Evolutionary conservation across 2,329 filamentous ascomycete genomes (phyloP).

Genomic region (Emmonsiellopsis sp.): DNA sequence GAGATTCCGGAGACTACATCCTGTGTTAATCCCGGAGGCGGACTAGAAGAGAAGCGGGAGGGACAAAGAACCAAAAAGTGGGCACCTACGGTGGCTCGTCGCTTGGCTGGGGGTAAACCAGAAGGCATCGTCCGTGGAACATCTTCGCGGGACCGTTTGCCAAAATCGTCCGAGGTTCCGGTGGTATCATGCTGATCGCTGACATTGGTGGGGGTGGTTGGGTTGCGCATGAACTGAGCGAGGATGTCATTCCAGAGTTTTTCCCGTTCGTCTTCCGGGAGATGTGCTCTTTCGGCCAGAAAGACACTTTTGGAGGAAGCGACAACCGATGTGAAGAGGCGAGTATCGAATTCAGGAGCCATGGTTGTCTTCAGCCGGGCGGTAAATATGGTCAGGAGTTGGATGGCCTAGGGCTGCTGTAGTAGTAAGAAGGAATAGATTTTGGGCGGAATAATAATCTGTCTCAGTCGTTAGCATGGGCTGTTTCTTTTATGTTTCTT

Average conservation of each 20-base stretch:
- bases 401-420: background rate
- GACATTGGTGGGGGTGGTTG: conserved; percentile 15
- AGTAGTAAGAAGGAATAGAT: background rate
- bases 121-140: conserved; percentile 31
- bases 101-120: conserved; percentile 32
- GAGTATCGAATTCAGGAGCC: conserved; percentile 27
- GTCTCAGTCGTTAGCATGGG: background rate
- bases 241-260: conserved; percentile 32
- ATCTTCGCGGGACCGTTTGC: conserved; percentile 36
- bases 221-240: conserved; percentile 28
- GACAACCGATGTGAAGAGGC: conserved; percentile 33
- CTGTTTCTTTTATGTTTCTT: no score
- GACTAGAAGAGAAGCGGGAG: conserved; percentile 13
- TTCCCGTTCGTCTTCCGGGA: conserved; percentile 32
- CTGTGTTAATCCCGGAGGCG: conserved; percentile 32
- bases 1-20: conserved; percentile 32
- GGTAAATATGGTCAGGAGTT: no score
- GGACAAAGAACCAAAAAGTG: conserved; percentile 27
- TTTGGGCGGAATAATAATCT: background rate
- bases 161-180: conserved; percentile 24
- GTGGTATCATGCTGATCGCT: conserved; percentile 11
- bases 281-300: conserved; percentile 32
- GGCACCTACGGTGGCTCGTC: conserved; percentile 39
- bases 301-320: conserved; percentile 34
- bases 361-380: background rate